These are phyloP conservation scores for Russula vinacea DNA, from an alignment of 768 basidiomycete genomes.

Conservation along the genomic window DNA sequence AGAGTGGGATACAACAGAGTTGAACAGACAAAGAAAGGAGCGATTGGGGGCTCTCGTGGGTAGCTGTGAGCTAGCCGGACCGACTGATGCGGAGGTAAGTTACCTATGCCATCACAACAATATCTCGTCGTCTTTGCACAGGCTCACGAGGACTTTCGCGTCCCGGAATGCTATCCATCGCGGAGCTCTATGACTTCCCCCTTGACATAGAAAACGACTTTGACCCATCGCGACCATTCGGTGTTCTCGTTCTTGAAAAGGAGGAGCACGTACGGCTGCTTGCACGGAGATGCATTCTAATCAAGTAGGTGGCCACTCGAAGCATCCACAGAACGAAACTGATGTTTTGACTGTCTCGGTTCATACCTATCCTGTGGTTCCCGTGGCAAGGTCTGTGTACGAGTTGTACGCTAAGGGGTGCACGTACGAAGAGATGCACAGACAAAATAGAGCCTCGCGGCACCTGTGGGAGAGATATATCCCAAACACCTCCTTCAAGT, in stretches of 20 bases:
- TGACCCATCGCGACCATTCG: constrained; percentile 65
- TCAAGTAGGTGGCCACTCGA: constrained; percentile 62
- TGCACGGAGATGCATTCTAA: constrained; percentile 71
- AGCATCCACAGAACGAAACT: neutral
- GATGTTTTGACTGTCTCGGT: neutral
- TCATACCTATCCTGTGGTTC: neutral
- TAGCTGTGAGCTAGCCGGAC: neutral
- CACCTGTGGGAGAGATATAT: constrained; percentile 58
- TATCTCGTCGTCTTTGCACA: constrained; percentile 79
- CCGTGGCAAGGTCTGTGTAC: constrained; percentile 49
- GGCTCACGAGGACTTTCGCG: constrained; percentile 73
- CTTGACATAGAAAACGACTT: constrained; percentile 45
- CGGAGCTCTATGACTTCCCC: constrained; percentile 67
- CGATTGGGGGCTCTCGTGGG: no score
- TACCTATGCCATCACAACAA: constrained; percentile 23
- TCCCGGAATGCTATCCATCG: constrained; percentile 79
- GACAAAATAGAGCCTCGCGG: constrained; percentile 43
- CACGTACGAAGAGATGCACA: constrained; percentile 70
- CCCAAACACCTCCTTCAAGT: constrained; percentile 73
- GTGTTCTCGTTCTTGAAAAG: constrained; percentile 62
- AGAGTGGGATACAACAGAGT: neutral
- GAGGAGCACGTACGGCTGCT: constrained; percentile 76
- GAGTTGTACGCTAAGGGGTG: constrained; percentile 72
- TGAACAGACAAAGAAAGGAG: no score
- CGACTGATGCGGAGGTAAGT: neutral